Evolutionary conservation across 352 stramenopile genomes (phyloP).

Genomic region (Phytophthora citricola): DNA sequence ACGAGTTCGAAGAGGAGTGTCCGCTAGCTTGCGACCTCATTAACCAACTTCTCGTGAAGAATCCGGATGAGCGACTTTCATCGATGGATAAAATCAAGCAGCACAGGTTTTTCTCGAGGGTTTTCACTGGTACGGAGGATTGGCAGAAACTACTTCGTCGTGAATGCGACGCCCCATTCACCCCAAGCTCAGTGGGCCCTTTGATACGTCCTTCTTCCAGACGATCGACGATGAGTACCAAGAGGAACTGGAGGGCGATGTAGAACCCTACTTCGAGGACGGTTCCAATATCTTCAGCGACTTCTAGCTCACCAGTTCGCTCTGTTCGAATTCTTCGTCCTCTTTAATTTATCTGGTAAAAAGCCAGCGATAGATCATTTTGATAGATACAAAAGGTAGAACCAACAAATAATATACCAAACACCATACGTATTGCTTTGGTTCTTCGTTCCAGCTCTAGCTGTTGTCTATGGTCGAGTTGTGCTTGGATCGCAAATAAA

Average conservation of each 20-base stretch:
- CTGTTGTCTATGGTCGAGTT: conserved; percentile 10
- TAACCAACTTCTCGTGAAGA: conserved; percentile 63
- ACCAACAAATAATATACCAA: conserved; percentile 10
- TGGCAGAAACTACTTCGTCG: conserved; percentile 57
- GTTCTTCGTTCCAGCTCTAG: conserved; percentile 10
- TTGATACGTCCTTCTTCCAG: conserved; percentile 79
- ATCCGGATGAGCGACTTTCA: conserved; percentile 43
- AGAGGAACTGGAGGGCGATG: conserved; percentile 57
- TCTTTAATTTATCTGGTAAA: conserved; percentile 36
- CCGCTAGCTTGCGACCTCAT: conserved; percentile 64
- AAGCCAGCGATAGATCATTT: conserved; percentile 19
- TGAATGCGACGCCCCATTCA: conserved; percentile 60
- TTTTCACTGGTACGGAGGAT: conserved; percentile 38
- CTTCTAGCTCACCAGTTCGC: conserved; percentile 40
- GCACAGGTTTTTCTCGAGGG: conserved; percentile 62
- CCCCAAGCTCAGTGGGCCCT: conserved; percentile 62
- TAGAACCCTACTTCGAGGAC: conserved; percentile 73
- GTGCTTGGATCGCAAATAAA: conserved; percentile 30
- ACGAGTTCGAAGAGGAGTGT: conserved; percentile 66
- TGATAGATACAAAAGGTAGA: conserved; percentile 13
- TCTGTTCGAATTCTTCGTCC: conserved; percentile 22
- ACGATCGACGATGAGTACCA: conserved; percentile 59
- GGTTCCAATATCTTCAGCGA: conserved; percentile 71
- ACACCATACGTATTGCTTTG: not conserved
- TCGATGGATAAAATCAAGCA: conserved; percentile 62